Evolutionary conservation across 805 yeast species (phyloP), one percentile per base, ranked within the genome.

Genomic region (Myxozyma mucilagina): DNA sequence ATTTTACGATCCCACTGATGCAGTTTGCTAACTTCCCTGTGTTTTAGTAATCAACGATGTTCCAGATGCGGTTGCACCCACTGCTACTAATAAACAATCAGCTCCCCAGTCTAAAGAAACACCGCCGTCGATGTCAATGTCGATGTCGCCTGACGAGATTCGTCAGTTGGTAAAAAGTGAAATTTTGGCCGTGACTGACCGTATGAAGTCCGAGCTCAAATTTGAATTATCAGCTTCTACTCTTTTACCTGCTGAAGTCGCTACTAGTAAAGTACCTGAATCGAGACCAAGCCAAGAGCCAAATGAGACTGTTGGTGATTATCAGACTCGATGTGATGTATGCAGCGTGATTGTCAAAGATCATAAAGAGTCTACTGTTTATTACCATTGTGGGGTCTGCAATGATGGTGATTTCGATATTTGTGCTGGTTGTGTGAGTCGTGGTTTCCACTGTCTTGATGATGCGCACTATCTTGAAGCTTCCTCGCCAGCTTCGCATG

Each of bases 321-420:
- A n/a, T 34, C 13, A 24, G 6, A 57, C 58, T 41, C 59, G 62
- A 32, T 63, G 67, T 39, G 65, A 63, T 42, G 47, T 41, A 7
- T 63, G 67, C 44, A 16, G 13, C 16, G n/a, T 32, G 11, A 35
- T 44, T 18, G 47, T 64, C 51, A 44, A 41, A 20, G 18, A 20
- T 20, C n/a, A 16, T 20, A 20, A 10, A n/a, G 18, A 10, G 4
- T 4, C 47, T 29, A 20, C 31, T n/a, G 51, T 60, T 16, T 59
- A 52, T 49, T 62, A 58, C 39, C 67, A 64, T 49, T 64, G 67
- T 45, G 24, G 45, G 20, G 41, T 49, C n/a, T 64, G 67, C 51
- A 24, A 47, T 14, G 24, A 41, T 29, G 66, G 61, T 36, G 63
- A 64, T 48, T 64, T 18, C 35, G 67, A 64, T 31, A 31, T 64